Conservation (phyloP, 768 basidiomycete species). For the Boletus huronensis region DNA sequence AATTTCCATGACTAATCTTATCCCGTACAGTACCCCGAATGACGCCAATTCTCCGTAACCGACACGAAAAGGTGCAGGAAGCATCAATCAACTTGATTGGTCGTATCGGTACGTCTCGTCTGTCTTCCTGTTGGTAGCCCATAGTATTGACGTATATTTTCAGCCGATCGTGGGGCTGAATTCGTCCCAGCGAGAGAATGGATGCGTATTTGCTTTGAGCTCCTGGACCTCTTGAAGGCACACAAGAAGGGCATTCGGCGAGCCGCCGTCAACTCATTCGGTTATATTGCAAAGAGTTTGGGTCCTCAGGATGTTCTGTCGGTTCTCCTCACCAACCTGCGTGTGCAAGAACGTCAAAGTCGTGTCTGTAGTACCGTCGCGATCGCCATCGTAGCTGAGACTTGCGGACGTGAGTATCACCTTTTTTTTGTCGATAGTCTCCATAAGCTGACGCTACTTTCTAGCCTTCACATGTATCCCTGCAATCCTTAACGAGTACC, state of each 20-base stretch:
- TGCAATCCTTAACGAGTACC: constrained; percentile 97
- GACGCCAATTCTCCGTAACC: constrained; percentile 99
- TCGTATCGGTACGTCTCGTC: constrained; percentile 62
- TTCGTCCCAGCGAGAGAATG: constrained; percentile 98
- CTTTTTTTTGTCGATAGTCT: not conserved
- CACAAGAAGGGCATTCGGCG: constrained; percentile 99
- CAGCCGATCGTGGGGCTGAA: constrained; percentile 97
- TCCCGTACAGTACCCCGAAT: constrained; percentile 84
- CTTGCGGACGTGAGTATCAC: constrained; percentile 62
- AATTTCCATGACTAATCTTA: not conserved
- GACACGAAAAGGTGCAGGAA: constrained; percentile 99
- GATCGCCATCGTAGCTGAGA: constrained; percentile 93
- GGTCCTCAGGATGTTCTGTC: constrained; percentile 98
- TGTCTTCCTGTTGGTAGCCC: not conserved
- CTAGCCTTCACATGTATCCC: constrained; percentile 97
- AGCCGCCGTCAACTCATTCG: constrained; percentile 98
- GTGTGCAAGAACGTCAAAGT: constrained; percentile 98
- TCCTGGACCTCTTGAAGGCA: constrained; percentile 94
- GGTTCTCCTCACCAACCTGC: constrained; percentile 91
- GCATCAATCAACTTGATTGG: constrained; percentile 99
- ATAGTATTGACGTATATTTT: not conserved
- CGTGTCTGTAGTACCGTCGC: constrained; percentile 98
- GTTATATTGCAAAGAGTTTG: constrained; percentile 98
- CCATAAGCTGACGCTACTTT: constrained; percentile 11
- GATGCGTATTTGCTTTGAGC: constrained; percentile 99